Evolutionary conservation across 2,329 filamentous ascomycete species (phyloP), one percentile per base, ranked within the genome.

Genomic region (Aspergillus sp.): DNA sequence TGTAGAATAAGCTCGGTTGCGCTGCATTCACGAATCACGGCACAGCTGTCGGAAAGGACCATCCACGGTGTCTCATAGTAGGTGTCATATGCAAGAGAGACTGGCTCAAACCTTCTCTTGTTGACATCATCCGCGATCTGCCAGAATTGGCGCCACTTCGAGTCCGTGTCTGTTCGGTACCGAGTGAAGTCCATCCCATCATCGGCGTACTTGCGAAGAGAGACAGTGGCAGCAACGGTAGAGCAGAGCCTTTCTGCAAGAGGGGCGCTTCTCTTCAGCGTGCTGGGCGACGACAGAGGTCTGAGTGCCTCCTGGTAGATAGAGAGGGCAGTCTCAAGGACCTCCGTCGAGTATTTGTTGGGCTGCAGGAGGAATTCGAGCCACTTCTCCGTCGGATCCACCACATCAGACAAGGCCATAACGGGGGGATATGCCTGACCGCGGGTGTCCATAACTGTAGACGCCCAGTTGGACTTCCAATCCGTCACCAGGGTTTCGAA

Each of bases 71-170:
- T 85, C 53, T 89, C 88, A 9, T 84, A 83, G 51, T 85, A 82
- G 0, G 84, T 75, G 69, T 98, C 95, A 58, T 91, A 87, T 0
- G 88, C 86, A 48, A 98, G 80, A 1, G 91, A 88, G 48, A 98
- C 78, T 0, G 91, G 89, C 70, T 97, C 93, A 17, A 90, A 89
- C 70, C 93, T 85, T 69, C 91, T 89, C 69, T 90, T 92, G 72
- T 98, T 92, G 43, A 99, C 80, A 72, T 97, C 93, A 12, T 91
- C 83, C 17, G 96, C 84, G 17, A 98, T 83, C 32, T 92, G 88
- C 79, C 92, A 97, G 76, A 96, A 96, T 54, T 91, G 87, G 64
- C 90, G 87, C 95, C 95, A 99, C 74, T 97, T 92, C 10, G 85
- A 84, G 71, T 95, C 90, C 56, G 89, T 88, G 32, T 91, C 88